Base-by-base conservation (phyloP, 371 early-diverging fungal genomes). In the Funneliformis caledonium region DNA sequence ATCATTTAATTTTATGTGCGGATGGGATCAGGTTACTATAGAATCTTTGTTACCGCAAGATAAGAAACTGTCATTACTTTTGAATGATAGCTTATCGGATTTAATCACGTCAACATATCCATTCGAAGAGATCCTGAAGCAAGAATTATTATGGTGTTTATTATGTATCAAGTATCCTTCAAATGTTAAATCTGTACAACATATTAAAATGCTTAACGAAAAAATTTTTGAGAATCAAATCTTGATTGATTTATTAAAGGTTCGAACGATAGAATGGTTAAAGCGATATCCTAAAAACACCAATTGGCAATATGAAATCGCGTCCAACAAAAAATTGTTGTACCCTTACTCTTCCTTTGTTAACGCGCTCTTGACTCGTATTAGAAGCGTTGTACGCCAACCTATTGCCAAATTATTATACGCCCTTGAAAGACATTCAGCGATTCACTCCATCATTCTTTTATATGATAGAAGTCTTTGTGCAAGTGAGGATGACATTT, bases 1-100 rank as follows among this genome's bases (percentile, higher is more conserved):
- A n/a, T 78, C 61, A 19, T 81, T 76, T 47, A 78, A 81, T 72
- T 81, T 81, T 42, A 76, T 81, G 61, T 81, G 81, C 16, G 81
- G 78, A 22, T 81, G 81, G 81, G 56, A 81, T 52, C 81, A 81
- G 56, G 45, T 81, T 11, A 77, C 78, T 4, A 81, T 81, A n/a
- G 81, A 81, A 80, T 59, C 52, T 7, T 68, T 81, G 1, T 42
- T 61, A 6, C 76, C 65, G 14, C 80, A 68, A 68, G 72, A 81
- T 31, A 76, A 59, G 9, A 11, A 69, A 0, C 50, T 81, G 11
- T 70, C 81, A 12, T 16, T 43, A 16, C 65, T 81, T 14, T 61
- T 81, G 50, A 50, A 79, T 48, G 80, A 69, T 19, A 62, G 33
- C 37, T 26, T 81, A n/a, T 50, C 31, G n/a, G 68, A 79, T 60